A percentile compares a stretch with the other conserved stretches of the same genome.
phyloP scores from a whole-genome alignment of 2,329 filamentous ascomycete genomes.

The Hymenoscyphus occultus region DNA sequence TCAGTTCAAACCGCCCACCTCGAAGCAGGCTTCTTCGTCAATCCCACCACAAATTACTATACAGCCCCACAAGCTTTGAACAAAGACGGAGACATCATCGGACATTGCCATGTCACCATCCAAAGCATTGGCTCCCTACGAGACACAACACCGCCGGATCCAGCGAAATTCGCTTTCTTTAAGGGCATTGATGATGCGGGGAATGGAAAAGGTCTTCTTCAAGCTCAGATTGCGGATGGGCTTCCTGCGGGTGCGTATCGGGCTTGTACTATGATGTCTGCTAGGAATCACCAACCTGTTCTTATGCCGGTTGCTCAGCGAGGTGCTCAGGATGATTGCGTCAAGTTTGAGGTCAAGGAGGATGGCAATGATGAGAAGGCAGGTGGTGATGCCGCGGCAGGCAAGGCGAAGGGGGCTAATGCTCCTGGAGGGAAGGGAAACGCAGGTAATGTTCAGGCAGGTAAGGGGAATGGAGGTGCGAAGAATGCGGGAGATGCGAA shows the following conservation, averaged over 20 bases:
- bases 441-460: not conserved
- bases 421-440: constrained; percentile 4
- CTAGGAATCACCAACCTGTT: constrained; percentile 41
- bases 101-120: constrained; percentile 38
- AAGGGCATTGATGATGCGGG: constrained; percentile 39
- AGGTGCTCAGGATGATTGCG: constrained; percentile 43
- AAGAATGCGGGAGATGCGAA: constrained; percentile 9
- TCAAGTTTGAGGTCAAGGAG: constrained; percentile 38
- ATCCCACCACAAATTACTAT: constrained; percentile 37
- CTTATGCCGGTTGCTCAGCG: constrained; percentile 41
- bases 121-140: constrained; percentile 34
- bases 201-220: constrained; percentile 38
- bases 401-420: not conserved
- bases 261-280: constrained; percentile 40
- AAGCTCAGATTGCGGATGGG: constrained; percentile 37
- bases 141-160: constrained; percentile 27
- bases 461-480: not conserved
- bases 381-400: constrained; percentile 10
- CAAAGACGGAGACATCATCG: constrained; percentile 32
- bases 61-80: constrained; percentile 35
- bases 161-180: constrained; percentile 38
- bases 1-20: constrained; percentile 35
- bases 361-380: constrained; percentile 6
- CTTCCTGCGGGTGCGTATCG: constrained; percentile 41
- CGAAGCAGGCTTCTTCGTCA: constrained; percentile 36